Conservation (phyloP, 345 rosid species). For the Garcia nutans region DNA sequence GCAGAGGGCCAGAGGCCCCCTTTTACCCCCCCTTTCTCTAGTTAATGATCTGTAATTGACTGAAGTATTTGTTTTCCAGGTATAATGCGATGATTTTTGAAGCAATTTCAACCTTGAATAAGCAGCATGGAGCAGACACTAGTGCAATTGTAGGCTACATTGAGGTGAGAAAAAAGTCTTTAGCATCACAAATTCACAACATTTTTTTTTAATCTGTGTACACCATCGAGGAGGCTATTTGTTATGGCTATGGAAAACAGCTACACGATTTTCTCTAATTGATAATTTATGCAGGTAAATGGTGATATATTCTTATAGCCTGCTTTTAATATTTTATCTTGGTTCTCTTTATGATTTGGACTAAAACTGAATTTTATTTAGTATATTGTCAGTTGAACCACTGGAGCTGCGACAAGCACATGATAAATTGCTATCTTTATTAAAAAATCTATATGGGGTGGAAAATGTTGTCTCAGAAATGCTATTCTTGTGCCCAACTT, state of each 20-base stretch:
- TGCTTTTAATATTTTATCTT: constrained; percentile 6
- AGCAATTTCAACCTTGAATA: constrained; percentile 62
- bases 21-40: neutral
- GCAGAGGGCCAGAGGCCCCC: neutral
- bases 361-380: neutral
- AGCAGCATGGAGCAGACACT: constrained; percentile 60
- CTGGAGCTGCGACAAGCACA: neutral
- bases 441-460: constrained; percentile 1
- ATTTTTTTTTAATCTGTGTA: neutral
- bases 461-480: neutral
- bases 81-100: constrained; percentile 71
- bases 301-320: neutral
- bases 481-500: neutral
- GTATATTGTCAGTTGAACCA: neutral
- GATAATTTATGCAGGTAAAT: neutral
- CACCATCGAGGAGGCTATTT: neutral
- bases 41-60: constrained; percentile 1
- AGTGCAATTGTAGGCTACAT: constrained; percentile 61
- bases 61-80: constrained; percentile 32
- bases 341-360: neutral
- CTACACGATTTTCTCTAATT: neutral
- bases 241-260: neutral
- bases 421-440: neutral
- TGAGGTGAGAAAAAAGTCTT: constrained; percentile 43
- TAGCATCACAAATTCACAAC: neutral